Base-by-base conservation (phyloP, 768 basidiomycete species). In the Mycena galopus region DNA sequence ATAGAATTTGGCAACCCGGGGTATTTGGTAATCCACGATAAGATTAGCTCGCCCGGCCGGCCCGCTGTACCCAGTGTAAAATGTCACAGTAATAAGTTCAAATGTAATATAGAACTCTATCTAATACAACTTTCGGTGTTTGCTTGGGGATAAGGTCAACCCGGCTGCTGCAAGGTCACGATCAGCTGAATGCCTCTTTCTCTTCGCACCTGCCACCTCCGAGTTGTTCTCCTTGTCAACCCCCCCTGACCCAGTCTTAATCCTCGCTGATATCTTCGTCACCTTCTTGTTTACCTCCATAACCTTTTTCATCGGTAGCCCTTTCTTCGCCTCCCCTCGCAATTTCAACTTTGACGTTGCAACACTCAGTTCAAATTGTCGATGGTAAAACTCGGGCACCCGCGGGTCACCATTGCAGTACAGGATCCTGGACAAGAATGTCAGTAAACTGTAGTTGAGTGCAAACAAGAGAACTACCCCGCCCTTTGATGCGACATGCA, bases 101-200 rank as follows among this genome's bases (percentile, higher is more conserved):
- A n/a, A n/a, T n/a, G n/a, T n/a, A n/a, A n/a, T n/a, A n/a, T n/a
- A n/a, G n/a, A n/a, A n/a, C n/a, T n/a, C n/a, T n/a, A n/a, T n/a
- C n/a, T n/a, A n/a, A n/a, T n/a, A n/a, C n/a, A n/a, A n/a, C n/a
- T n/a, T 50, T 50, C n/a, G 47, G 47, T 11, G n/a, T 23, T 50
- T 50, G 47, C 47, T 4, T 50, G 47, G 47, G 47, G 47, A 50
- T 50, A 50, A 50, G 47, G 47, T 50, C 47, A 50, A 50, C 47
- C 47, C n/a, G 47, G 47, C 47, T 50, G 47, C 47, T 50, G 47
- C 47, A 50, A 50, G 47, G 47, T 50, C 47, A n/a, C 47, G n/a
- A 50, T 50, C 47, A 50, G 47, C 47, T 50, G 47, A n/a, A n/a
- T n/a, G n/a, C n/a, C n/a, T n/a, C 47, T 50, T 50, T 50, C 47